Evolutionary conservation across 169 alveolate genomes (phyloP), one percentile per base, ranked within the genome.

Genomic region (Babesia bovis): DNA sequence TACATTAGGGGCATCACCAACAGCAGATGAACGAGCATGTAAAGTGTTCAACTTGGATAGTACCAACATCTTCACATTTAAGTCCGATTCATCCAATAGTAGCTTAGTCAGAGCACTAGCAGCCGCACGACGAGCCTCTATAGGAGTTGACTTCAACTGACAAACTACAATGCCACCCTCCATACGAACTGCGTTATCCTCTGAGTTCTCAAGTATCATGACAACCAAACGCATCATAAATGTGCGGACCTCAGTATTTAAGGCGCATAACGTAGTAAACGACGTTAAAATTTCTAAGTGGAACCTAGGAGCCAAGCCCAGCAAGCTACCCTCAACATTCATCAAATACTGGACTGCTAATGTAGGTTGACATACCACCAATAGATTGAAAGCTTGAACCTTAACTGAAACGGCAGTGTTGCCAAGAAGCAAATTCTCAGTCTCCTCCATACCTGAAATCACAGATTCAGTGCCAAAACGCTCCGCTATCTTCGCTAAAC

Each of bases 381-480:
- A 70, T 59, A 96, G 76, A 50, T 94, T 84, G 52, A 93, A 94
- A 5, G 98, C 97, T 76, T 95, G 93, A 66, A 96, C 90, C 65
- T 92, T 92, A 10, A 96, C 94, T n/a, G 96, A 90, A 47, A 94
- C 87, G 82, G 92, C 97, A 72, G 85, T 91, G 82, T 93, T 97
- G 66, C 94, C 86, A 52, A 83, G 76, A 52, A 94, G 81, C 41
- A 78, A 45, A 25, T 52, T 82, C 81, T 85, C 93, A 56, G 75
- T 74, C 68, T 51, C 83, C 47, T 40, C 94, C 50, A 90, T 90
- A 6, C 93, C 76, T 49, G 95, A 95, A 12, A 95, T 94, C 2
- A 96, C 85, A 15, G 91, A 79, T 53, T 95, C 98, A 15, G 89
- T 84, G 41, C 99, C 99, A 66, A 93, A 92, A 50, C 92, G 90